Base-by-base conservation (phyloP, 495 filamentous ascomycete species). In the Aspergillus egyptiacus region DNA sequence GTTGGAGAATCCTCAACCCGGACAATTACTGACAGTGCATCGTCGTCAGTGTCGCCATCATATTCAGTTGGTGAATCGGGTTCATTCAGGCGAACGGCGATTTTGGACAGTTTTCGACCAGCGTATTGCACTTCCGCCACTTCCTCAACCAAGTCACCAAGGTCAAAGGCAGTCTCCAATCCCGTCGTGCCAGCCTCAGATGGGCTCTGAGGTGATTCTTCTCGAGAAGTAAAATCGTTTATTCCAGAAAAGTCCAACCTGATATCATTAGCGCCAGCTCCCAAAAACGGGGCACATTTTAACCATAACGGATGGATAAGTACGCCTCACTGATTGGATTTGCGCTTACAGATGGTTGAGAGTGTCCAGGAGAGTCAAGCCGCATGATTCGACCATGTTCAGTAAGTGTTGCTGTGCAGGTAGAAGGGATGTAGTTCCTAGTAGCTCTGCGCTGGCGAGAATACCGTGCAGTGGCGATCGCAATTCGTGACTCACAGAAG, bases 401-500 rank as follows among this genome's bases (percentile, higher is more conserved):
- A 84, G 66, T 55, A 83, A 72, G 31, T 73, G 71, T 19, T 60
- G 61, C 44, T 80, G 74, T 39, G 70, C 65, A 11, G 58, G 56
- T 35, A 76, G 68, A n/a, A 76, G 60, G 6, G 36, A n/a, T 6
- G 40, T 25, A 11, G 46, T 19, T 17, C 76, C 67, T 8, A 89
- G 57, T 33, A 89, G 69, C 59, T 88, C 83, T 2, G 77, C 72
- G 54, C 75, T 79, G 0, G 78, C 80, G 1, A 86, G 57, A 23
- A 86, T 82, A 2, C 83, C 83, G 51, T 87, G 82, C 8, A 89
- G 62, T 1, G 85, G 85, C 0, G 77, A 83, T 1, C 85, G 75
- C 22, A 88, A 66, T 53, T 89, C 85, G 54, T 89, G 85, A 23
- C 80, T 85, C 17, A 89, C 76, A 14, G 79, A 84, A 0, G 81